A percentile compares a stretch with the other conserved stretches of the same genome.
Conservation (phyloP, 768 basidiomycete genomes). For the Calocera cornea region DNA sequence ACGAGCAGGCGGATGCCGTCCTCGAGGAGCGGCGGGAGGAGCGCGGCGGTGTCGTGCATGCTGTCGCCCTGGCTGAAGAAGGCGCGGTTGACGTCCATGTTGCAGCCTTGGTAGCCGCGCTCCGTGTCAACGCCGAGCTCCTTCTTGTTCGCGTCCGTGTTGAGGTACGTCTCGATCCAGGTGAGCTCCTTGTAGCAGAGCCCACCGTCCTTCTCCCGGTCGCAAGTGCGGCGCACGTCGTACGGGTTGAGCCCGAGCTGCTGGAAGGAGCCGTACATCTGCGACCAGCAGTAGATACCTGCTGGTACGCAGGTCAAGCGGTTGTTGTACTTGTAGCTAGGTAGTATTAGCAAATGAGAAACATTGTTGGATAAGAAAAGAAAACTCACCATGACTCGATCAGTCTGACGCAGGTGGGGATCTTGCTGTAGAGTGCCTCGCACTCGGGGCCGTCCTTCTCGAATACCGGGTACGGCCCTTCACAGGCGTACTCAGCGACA, state of each 20-base stretch:
- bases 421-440: slow-evolving; percentile 44
- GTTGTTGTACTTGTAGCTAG: slow-evolving; percentile 39
- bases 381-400: slow-evolving; percentile 41
- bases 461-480: slow-evolving; percentile 57
- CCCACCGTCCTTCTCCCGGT: slow-evolving; percentile 45
- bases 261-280: slow-evolving; percentile 56
- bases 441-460: slow-evolving; percentile 57
- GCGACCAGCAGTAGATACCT: slow-evolving; percentile 61
- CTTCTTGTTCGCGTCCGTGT: slow-evolving; percentile 60
- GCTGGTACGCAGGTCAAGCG: slow-evolving; percentile 58
- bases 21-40: slow-evolving; percentile 70
- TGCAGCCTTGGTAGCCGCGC: slow-evolving; percentile 35
- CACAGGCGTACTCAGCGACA: slow-evolving; percentile 68
- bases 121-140: slow-evolving; percentile 57
- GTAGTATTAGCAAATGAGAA: not conserved
- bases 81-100: slow-evolving; percentile 51
- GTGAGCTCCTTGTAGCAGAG: slow-evolving; percentile 61
- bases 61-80: slow-evolving; percentile 62
- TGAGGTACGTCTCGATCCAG: slow-evolving; percentile 86
- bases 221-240: slow-evolving; percentile 67
- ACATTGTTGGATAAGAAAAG: slow-evolving; percentile 14
- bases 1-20: slow-evolving; percentile 73
- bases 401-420: slow-evolving; percentile 60
- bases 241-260: slow-evolving; percentile 73
- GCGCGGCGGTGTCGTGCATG: slow-evolving; percentile 63